Base-by-base conservation (phyloP, 495 filamentous ascomycete genomes). In the Peziza echinospora region DNA sequence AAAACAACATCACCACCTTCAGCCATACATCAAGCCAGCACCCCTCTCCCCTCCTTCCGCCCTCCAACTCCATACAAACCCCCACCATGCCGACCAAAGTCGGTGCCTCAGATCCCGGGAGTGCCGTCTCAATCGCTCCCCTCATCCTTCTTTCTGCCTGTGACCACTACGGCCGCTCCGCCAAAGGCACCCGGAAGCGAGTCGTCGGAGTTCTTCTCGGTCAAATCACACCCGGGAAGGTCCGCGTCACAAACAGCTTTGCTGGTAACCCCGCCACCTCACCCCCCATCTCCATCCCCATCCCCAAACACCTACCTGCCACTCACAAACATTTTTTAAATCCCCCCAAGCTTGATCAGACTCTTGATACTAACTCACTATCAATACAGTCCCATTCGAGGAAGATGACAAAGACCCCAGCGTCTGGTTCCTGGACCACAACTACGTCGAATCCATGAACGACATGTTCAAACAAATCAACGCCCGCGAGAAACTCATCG, bases 391-490 rank as follows among this genome's bases (percentile, higher is more conserved):
- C 21, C 89, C 89, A 2, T 97, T 97, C 62, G 89, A 97, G 64
- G 89, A 97, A 68, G 89, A 97, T 63, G 86, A 92, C 53, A 92
- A 91, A 62, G 87, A 96, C 63, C 87, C 89, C 6, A 89, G 86
- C 19, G 89, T 97, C 53, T 97, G 89, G 89, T 97, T 97, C 63
- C 69, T 97, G 46, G 89, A 97, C 56, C 89, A 97, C 73, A 96
- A 97, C 71, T 97, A 93, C 59, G 81, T 97, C 63, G 91, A 97
- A 65, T 82, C 79, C 52, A 97, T 97, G 89, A 89, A 86, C 71
- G 89, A 97, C 65, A 97, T 97, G 89, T 97, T 97, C 71, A 97
- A 97, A 73, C 96, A 96, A 67, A 85, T 97, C 69, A 97, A 97
- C 70, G 89, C 89, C 48, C 71, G 84, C 46, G 89, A 97, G 67